Conservation (phyloP, 2,329 filamentous ascomycete species). For the Sporothrix humicola region DNA sequence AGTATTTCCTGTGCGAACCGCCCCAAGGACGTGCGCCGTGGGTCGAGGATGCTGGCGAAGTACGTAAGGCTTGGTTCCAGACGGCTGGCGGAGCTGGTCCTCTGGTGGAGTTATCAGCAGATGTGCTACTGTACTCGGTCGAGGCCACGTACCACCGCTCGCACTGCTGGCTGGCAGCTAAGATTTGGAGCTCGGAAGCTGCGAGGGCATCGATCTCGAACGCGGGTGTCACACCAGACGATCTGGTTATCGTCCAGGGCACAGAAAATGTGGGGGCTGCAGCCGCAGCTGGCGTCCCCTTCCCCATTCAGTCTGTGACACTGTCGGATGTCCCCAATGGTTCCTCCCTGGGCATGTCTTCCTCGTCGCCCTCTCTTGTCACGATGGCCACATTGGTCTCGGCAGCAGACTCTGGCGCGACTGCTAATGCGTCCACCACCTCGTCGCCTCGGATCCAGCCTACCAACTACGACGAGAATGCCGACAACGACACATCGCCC, state of each 20-base stretch:
- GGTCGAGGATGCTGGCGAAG: slow-evolving; percentile 68
- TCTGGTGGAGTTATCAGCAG: slow-evolving; percentile 63
- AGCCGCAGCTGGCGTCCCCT: slow-evolving; percentile 33
- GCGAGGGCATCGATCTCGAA: background rate
- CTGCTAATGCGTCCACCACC: slow-evolving; percentile 24
- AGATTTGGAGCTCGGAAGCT: slow-evolving; percentile 50
- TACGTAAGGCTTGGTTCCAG: slow-evolving; percentile 75
- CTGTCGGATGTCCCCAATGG: slow-evolving; percentile 29
- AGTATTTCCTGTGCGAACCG: slow-evolving; percentile 81
- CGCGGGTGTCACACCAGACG: slow-evolving; percentile 24
- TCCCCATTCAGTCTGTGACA: slow-evolving; percentile 24
- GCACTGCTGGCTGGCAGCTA: slow-evolving; percentile 62
- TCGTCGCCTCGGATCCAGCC: slow-evolving; percentile 29
- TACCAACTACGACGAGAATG: slow-evolving; percentile 2
- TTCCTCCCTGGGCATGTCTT: slow-evolving; percentile 20
- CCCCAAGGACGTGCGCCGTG: slow-evolving; percentile 75
- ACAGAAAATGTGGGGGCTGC: slow-evolving; percentile 41
- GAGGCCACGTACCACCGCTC: slow-evolving; percentile 65
- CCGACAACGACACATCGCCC: slow-evolving; percentile 17
- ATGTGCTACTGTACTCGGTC: slow-evolving; percentile 65
- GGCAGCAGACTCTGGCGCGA: slow-evolving; percentile 34
- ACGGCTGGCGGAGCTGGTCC: slow-evolving; percentile 66
- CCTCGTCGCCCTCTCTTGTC: slow-evolving; percentile 28
- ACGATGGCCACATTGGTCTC: slow-evolving; percentile 35
- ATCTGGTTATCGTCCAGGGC: slow-evolving; percentile 26